Evolutionary conservation across 2,329 filamentous ascomycete species (phyloP).

Genomic region (Talaromyces sp.): DNA sequence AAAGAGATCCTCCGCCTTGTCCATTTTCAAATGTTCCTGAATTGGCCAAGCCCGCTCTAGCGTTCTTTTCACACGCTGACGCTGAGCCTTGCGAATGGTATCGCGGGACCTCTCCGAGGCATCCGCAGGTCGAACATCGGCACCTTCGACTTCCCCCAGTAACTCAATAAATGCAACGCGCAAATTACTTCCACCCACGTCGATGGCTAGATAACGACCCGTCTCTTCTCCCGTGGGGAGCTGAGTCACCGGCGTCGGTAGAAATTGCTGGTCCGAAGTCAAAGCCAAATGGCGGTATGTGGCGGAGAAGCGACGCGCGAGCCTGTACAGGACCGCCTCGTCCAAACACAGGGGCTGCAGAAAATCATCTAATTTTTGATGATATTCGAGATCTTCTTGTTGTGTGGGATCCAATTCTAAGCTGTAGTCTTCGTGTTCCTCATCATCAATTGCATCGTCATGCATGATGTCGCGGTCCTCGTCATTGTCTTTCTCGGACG

Average conservation of each 20-base stretch:
- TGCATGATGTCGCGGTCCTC: slow-evolving; percentile 33
- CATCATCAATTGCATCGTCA: slow-evolving; percentile 35
- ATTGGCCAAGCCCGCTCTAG: slow-evolving; percentile 58
- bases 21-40: slow-evolving; percentile 58
- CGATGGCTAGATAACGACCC: slow-evolving; percentile 59
- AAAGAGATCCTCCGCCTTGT: slow-evolving; percentile 75
- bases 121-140: slow-evolving; percentile 34
- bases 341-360: slow-evolving; percentile 44
- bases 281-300: slow-evolving; percentile 49
- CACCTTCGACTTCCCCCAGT: slow-evolving; percentile 46
- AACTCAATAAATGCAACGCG: slow-evolving; percentile 61
- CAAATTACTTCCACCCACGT: slow-evolving; percentile 60
- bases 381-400: slow-evolving; percentile 33
- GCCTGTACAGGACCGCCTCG: slow-evolving; percentile 47
- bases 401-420: slow-evolving; percentile 32
- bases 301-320: slow-evolving; percentile 50
- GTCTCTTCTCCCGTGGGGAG: slow-evolving; percentile 56
- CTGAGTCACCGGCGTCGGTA: slow-evolving; percentile 51
- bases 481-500: slow-evolving; percentile 28
- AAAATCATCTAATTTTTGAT: slow-evolving; percentile 44
- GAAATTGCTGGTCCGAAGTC: slow-evolving; percentile 50
- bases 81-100: slow-evolving; percentile 49
- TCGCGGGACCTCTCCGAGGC: slow-evolving; percentile 44
- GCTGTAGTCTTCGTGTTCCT: slow-evolving; percentile 38
- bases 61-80: slow-evolving; percentile 50